Evolutionary conservation across 139 green algal genomes (phyloP).

Genomic region (Coelastrella sp.): DNA sequence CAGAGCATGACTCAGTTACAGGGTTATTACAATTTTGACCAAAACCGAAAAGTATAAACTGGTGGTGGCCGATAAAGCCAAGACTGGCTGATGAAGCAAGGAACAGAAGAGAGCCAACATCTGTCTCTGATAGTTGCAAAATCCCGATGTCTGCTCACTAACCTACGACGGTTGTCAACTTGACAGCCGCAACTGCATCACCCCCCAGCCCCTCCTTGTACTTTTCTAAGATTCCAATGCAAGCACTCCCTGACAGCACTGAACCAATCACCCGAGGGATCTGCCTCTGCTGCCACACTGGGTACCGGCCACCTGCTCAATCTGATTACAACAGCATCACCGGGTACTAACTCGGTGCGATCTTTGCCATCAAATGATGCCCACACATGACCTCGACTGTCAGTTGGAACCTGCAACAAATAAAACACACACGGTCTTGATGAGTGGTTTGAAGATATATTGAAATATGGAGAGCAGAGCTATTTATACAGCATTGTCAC

Average conservation of each 20-base stretch:
- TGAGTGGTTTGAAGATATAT: too few relatives aligned
- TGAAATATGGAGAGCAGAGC: too few relatives aligned
- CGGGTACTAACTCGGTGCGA: constrained; percentile 74
- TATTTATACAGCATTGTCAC: too few relatives aligned
- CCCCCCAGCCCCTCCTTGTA: constrained; percentile 68
- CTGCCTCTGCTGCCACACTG: constrained; percentile 68
- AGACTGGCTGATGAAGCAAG: too few relatives aligned
- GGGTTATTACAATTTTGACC: too few relatives aligned
- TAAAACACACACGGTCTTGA: neutral
- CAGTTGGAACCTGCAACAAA: constrained; percentile 70
- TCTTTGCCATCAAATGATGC: constrained; percentile 97
- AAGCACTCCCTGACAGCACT: constrained; percentile 78
- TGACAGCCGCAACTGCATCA: constrained; percentile 25
- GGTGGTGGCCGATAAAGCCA: too few relatives aligned
- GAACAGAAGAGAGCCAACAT: too few relatives aligned
- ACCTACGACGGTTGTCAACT: too few relatives aligned
- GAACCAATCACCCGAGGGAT: constrained; percentile 88
- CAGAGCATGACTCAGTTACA: too few relatives aligned
- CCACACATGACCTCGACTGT: constrained; percentile 78
- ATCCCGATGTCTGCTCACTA: too few relatives aligned
- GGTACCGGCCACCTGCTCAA: constrained; percentile 72
- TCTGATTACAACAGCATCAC: constrained; percentile 79
- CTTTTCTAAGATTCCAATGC: constrained; percentile 79
- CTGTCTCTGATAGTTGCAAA: too few relatives aligned
- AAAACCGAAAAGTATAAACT: too few relatives aligned